Evolutionary conservation across 169 alveolate genomes (phyloP), one percentile per base, ranked within the genome.

Genomic region (Plasmodium yoelii): DNA sequence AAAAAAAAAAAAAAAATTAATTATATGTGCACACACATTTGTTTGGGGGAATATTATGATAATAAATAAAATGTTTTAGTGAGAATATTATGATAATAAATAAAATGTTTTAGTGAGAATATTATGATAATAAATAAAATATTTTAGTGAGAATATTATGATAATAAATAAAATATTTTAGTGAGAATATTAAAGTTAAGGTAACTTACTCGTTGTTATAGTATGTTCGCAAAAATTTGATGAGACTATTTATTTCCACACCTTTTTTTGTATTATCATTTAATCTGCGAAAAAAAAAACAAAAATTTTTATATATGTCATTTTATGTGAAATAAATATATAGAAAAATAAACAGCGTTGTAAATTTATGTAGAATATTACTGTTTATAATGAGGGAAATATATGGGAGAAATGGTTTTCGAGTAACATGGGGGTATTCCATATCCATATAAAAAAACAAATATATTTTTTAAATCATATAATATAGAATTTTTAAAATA

Each of bases 381-480:
- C 90, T 80, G 63, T 2, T 28, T 19, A 46, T 86, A 86, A 69
- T 86, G 87, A 5, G 91, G 91, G 26, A 51, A 47, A 69, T 86
- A 86, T 19, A 86, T 59, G 2, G n/a, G 55, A 12, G 87, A 53
- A 2, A 12, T 26, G 6, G 18, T 10, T 15, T 64, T 57, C 12
- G 67, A 26, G 39, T 55, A 60, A 55, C 72, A 86, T 19, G 91
- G 91, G 1, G 91, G 91, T 19, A 86, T 86, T 9, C 91, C 91
- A 42, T 86, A 70, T 2, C 91, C 91, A 59, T 46, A 86, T 10
- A 86, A 86, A 71, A 86, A 86, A 1, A 73, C 55, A 46, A 86
- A 28, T 26, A 86, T 86, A 70, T 86, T 86, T 28, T 51, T 60
- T 18, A 86, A 44, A 18, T 86, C 77, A 51, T 44, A 34, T 57